A percentile compares a stretch with the other conserved stretches of the same genome.
phyloP scores from a whole-genome alignment of 139 green algal genomes.

The Pseudopediastrum boryanum region DNA sequence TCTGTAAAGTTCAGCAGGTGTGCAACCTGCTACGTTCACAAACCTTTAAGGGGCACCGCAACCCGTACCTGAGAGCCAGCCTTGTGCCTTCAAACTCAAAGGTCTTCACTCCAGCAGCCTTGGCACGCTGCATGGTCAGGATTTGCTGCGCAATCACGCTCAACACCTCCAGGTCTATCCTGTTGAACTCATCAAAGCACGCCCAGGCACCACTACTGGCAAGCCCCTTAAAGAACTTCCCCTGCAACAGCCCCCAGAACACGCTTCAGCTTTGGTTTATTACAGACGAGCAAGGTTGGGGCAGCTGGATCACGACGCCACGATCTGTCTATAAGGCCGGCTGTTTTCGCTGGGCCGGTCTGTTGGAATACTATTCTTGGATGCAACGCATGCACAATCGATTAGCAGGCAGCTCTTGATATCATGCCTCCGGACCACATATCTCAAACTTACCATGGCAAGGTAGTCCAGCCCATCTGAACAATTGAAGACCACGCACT shows the following conservation, averaged over 20 bases:
- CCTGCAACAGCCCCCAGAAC: conserved; percentile 21
- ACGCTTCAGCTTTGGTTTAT: too few relatives aligned
- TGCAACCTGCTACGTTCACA: neutral
- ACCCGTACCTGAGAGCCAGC: conserved; percentile 55
- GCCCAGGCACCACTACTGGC: conserved; percentile 46
- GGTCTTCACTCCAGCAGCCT: conserved; percentile 61
- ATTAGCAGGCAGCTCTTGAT: too few relatives aligned
- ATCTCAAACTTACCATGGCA: conserved; percentile 60
- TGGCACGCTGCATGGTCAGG: conserved; percentile 85
- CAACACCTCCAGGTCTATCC: conserved; percentile 66
- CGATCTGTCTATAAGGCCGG: too few relatives aligned
- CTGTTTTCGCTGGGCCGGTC: too few relatives aligned
- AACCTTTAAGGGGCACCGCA: neutral
- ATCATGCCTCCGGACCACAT: too few relatives aligned
- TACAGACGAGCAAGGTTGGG: too few relatives aligned
- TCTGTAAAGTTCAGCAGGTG: neutral
- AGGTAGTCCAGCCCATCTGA: conserved; percentile 83
- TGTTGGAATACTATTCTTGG: neutral
- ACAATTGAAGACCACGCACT: conserved; percentile 94
- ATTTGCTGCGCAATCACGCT: conserved; percentile 90
- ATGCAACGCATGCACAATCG: too few relatives aligned
- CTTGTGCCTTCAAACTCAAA: conserved; percentile 88
- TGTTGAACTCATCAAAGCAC: conserved; percentile 39
- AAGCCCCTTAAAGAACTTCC: conserved; percentile 79
- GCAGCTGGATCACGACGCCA: too few relatives aligned